Evolutionary conservation across 306 rosid genomes (phyloP), one percentile per base, ranked within the genome.

Genomic region (Styphnolobium japonicum): DNA sequence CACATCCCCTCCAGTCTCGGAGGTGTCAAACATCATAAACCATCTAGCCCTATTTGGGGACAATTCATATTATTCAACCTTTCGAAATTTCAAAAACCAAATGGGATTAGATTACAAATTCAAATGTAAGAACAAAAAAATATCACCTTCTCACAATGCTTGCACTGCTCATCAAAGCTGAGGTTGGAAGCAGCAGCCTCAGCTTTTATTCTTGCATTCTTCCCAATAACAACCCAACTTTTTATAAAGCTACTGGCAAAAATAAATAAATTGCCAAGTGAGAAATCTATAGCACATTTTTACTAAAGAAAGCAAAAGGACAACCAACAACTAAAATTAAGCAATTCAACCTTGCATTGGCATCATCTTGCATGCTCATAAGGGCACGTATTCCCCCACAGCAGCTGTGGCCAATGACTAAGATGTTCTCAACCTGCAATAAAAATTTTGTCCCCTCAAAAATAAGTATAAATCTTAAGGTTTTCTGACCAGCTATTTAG

Each of bases 381-480:
- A 95, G 97, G 67, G 99, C 99, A 46, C 87, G 97, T 78, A 95
- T 95, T 67, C 99, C 99, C 36, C 99, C 99, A 64, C 99, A 95
- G 86, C 98, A 85, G 86, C 99, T 95, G 85, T 95, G 99, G 67
- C 99, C 98, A 77, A 93, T 91, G 78, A 95, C 93, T 18, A 95
- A 76, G 67, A 95, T 81, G 83, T 95, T 91, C 78, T 91, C 92
- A 46, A 95, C 97, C 99, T 95, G 78, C 62, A 84, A 84, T n/a
- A 14, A 43, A 79, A 62, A 51, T 10, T 29, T 39, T 39, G 27
- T 39, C 31, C 42, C 64, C n/a, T 71, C 5, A 61, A 15, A 21
- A 73, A 40, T 10, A 33, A 76, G 69, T 23, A 36, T 21, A 52
- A 73, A 58, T 58, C 15, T 61, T 10, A n/a, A 18, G 48, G 15